Evolutionary conservation across 768 basidiomycete species (phyloP).

Genomic region (Suillus tomentosus): DNA sequence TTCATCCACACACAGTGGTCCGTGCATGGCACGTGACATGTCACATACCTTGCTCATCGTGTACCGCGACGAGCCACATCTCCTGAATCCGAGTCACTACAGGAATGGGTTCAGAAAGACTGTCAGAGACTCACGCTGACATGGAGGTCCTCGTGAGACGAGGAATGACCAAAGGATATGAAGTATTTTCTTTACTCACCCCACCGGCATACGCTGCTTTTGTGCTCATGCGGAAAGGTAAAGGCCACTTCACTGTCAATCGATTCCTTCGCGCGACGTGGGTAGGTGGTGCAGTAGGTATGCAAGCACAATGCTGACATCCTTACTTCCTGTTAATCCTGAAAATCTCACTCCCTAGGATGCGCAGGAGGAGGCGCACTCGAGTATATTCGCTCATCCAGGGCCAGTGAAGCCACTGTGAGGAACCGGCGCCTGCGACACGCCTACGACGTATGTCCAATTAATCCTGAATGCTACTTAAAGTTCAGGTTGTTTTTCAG

Average conservation of each 20-base stretch:
- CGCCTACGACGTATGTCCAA: constrained; percentile 57
- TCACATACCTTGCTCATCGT: constrained; percentile 3
- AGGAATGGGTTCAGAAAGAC: constrained; percentile 21
- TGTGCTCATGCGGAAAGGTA: constrained; percentile 55
- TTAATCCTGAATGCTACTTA: not conserved
- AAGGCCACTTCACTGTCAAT: constrained; percentile 58
- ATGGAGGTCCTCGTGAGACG: constrained; percentile 67
- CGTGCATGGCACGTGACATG: constrained; percentile 32
- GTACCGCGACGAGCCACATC: constrained; percentile 2
- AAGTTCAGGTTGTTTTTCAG: constrained; percentile 36
- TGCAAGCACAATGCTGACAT: constrained; percentile 17
- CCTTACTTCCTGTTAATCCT: not conserved
- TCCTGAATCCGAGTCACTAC: not conserved
- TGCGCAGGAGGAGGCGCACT: constrained; percentile 52
- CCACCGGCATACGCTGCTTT: constrained; percentile 63
- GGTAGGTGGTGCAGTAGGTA: constrained; percentile 67
- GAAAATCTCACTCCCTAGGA: constrained; percentile 21
- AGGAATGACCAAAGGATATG: constrained; percentile 68
- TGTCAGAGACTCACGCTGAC: constrained; percentile 46
- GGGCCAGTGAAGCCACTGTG: constrained; percentile 51
- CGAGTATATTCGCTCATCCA: constrained; percentile 62
- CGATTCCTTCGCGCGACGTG: constrained; percentile 71
- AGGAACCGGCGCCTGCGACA: constrained; percentile 50
- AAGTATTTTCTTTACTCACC: constrained; percentile 59
- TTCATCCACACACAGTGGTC: constrained; percentile 29